Conservation (phyloP, 2,329 filamentous ascomycete species). For the Ambrosiella cleistominuta region DNA sequence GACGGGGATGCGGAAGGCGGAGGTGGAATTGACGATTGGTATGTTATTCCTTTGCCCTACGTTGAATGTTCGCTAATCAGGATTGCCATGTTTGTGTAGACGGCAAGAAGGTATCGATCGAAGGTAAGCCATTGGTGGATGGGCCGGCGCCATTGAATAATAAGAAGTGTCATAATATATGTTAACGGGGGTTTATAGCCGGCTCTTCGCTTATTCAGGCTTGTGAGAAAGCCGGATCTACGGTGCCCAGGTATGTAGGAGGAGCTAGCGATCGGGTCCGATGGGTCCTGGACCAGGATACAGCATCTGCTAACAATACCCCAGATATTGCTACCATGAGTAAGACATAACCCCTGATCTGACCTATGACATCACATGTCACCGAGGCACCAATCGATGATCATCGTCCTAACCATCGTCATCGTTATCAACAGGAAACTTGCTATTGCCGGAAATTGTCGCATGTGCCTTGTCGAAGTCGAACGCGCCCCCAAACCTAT, state of each 20-base stretch:
- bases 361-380: constrained; percentile 15
- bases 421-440: constrained; percentile 51
- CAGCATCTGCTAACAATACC: constrained; percentile 11
- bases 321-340: constrained; percentile 97
- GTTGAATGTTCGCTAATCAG: constrained; percentile 18
- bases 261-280: background rate
- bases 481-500: constrained; percentile 93
- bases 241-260: constrained; percentile 56
- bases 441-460: constrained; percentile 97
- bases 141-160: constrained; percentile 13
- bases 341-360: constrained; percentile 28
- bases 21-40: constrained; percentile 96
- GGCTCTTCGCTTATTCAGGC: constrained; percentile 96
- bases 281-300: constrained; percentile 7
- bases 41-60: constrained; percentile 15
- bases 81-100: constrained; percentile 33
- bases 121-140: constrained; percentile 44
- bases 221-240: constrained; percentile 90
- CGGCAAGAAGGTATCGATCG: constrained; percentile 95
- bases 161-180: background rate
- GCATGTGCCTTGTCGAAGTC: constrained; percentile 98
- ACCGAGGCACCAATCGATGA: background rate
- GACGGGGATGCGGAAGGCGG: constrained; percentile 59
- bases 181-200: constrained; percentile 36
- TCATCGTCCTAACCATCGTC: background rate